A percentile compares a stretch with the other conserved stretches of the same genome.
Conservation (phyloP, 1,284 basidiomycete genomes). For the Microbotryum scabiosae region DNA sequence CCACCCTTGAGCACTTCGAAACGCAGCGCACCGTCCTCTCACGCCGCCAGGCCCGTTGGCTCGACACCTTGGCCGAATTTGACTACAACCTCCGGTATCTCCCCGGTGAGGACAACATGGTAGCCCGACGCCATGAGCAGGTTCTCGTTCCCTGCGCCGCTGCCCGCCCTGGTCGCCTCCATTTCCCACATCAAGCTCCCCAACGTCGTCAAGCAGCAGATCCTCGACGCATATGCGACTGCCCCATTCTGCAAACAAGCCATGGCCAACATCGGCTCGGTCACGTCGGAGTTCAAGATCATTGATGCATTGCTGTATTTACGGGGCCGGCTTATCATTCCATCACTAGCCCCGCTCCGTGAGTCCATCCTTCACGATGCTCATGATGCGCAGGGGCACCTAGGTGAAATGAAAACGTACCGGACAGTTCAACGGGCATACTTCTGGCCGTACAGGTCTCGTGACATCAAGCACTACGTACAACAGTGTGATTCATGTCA, state of each 20-base stretch:
- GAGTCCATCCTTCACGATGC: constrained; percentile 35
- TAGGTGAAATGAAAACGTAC: constrained; percentile 42
- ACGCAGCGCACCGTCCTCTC: constrained; percentile 40
- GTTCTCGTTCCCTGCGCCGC: constrained; percentile 2
- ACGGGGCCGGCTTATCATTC: constrained; percentile 38
- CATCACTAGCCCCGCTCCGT: constrained; percentile 20
- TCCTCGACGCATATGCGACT: constrained; percentile 34
- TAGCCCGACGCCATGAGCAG: constrained; percentile 31
- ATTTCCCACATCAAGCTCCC: constrained; percentile 42
- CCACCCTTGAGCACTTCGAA: constrained; percentile 42
- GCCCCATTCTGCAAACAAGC: constrained; percentile 38
- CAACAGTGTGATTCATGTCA: constrained; percentile 18
- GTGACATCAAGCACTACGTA: background rate
- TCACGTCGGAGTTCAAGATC: background rate
- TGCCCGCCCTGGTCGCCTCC: constrained; percentile 28
- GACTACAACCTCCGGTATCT: constrained; percentile 37
- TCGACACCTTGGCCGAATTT: constrained; percentile 37
- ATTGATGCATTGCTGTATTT: constrained; percentile 37
- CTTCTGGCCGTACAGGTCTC: constrained; percentile 46
- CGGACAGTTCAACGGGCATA: constrained; percentile 35
- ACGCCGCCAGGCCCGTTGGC: constrained; percentile 6
- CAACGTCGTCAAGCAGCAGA: constrained; percentile 26
- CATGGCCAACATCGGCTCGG: background rate
- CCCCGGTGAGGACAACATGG: constrained; percentile 39
- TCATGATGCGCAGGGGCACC: constrained; percentile 41